These are phyloP conservation scores for Leccinum broughii DNA, from an alignment of 768 basidiomycete species.

Conservation along the genomic window DNA sequence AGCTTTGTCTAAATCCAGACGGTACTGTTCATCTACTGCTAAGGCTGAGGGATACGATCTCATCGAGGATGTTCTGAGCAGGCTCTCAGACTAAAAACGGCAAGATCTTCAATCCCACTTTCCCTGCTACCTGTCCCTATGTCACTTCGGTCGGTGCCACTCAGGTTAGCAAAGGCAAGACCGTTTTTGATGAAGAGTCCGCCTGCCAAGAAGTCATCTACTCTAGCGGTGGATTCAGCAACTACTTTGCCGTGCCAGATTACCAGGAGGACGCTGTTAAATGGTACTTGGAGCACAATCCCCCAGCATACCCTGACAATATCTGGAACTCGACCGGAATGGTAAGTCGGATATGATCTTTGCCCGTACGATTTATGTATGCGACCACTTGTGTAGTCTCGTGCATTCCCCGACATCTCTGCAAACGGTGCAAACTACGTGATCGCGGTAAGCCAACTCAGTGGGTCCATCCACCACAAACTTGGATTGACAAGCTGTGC, in stretches of 20 bases:
- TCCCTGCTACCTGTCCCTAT: conserved; percentile 55
- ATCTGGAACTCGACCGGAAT: conserved; percentile 49
- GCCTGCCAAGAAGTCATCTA: conserved; percentile 49
- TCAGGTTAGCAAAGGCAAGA: conserved; percentile 46
- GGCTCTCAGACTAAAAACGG: conserved; percentile 44
- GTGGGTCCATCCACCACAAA: conserved; percentile 3
- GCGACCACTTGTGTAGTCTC: conserved; percentile 35
- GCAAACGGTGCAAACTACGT: conserved; percentile 50
- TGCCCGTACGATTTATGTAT: background rate
- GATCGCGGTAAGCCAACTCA: conserved; percentile 15
- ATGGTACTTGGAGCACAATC: conserved; percentile 42
- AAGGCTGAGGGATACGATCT: background rate
- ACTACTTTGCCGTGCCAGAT: conserved; percentile 52
- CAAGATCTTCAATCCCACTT: conserved; percentile 55
- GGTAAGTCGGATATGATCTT: conserved; percentile 19
- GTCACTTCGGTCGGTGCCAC: conserved; percentile 70
- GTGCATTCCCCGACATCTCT: conserved; percentile 63
- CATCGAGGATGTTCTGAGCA: conserved; percentile 1
- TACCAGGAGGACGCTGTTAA: conserved; percentile 49
- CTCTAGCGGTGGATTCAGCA: too few relatives aligned
- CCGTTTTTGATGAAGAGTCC: conserved; percentile 43
- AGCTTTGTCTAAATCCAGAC: conserved; percentile 40
- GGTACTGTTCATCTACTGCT: conserved; percentile 21
- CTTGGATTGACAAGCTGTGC: conserved; percentile 13
- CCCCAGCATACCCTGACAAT: conserved; percentile 40